Evolutionary conservation across 2,329 filamentous ascomycete species (phyloP).

Genomic region (Xylariaceae sp.): DNA sequence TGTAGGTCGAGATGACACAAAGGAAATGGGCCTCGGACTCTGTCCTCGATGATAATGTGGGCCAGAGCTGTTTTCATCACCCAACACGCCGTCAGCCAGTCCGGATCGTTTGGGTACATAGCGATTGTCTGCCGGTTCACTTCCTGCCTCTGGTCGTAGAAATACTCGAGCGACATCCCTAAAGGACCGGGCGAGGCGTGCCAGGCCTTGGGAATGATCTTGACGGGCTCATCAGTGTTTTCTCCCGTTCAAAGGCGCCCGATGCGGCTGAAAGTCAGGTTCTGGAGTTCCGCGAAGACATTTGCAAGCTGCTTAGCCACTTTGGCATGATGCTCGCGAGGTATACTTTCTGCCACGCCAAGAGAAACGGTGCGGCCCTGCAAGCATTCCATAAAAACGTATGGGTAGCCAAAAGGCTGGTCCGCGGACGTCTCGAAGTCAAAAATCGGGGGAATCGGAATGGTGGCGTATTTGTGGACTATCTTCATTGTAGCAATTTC

Average conservation of each 20-base stretch:
- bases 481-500: constrained; percentile 40
- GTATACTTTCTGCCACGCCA: constrained; percentile 26
- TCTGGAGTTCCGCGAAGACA: constrained; percentile 35
- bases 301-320: constrained; percentile 37
- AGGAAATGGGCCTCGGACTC: constrained; percentile 44
- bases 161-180: constrained; percentile 40
- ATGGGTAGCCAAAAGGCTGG: constrained; percentile 37
- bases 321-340: constrained; percentile 28
- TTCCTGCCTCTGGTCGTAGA: constrained; percentile 35
- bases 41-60: constrained; percentile 39
- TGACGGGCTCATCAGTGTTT: constrained; percentile 28
- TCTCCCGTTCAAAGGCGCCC: constrained; percentile 38
- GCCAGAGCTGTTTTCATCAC: constrained; percentile 38
- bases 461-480: constrained; percentile 28
- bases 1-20: constrained; percentile 44
- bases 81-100: constrained; percentile 42
- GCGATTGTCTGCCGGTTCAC: constrained; percentile 33
- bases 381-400: constrained; percentile 36
- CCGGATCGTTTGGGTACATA: constrained; percentile 33
- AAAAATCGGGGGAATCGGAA: constrained; percentile 35
- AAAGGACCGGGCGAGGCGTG: constrained; percentile 30
- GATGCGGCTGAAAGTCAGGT: constrained; percentile 35
- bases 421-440: constrained; percentile 28
- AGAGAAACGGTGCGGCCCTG: constrained; percentile 25
- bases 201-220: constrained; percentile 32